Base-by-base conservation (phyloP, 2,329 filamentous ascomycete genomes). In the Fusarium robinianum region DNA sequence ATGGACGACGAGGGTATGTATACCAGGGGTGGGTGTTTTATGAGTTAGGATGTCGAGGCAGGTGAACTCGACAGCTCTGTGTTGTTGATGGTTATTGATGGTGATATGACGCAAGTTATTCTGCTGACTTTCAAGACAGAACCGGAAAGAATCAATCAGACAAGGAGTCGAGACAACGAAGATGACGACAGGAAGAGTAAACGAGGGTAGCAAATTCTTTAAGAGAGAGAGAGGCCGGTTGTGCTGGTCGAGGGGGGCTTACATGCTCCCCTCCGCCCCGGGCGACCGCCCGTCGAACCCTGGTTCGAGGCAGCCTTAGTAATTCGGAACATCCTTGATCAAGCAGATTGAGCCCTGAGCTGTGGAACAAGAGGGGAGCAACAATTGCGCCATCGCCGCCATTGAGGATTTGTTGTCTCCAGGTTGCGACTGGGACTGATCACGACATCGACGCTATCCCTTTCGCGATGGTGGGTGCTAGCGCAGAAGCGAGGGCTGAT, bases 391-490 rank as follows among this genome's bases (percentile, higher is more conserved):
- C 62, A 68, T 69, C 61, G 66, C 61, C 57, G 57, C 60, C 56
- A 58, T 58, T n/a, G 43, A 62, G 57, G 50, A 60, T 52, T n/a
- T 55, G 55, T 56, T 51, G 49, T 54, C 53, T 60, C 41, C 44
- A 49, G 56, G 61, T 59, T 61, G 58, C 49, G 61, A 64, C 60
- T 63, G 62, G 63, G 63, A 68, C 58, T 64, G 68, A 76, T 75
- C 73, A 75, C 73, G 73, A 75, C 73, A 76, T 76, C 72, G 67
- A 69, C 72, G 72, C 73, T 74, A 76, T 68, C 51, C 65, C 72
- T 72, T 72, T 74, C 71, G 71, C 70, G 70, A 73, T 69, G 64
- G 57, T 60, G 51, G 44, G 36, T 47, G 46, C 53, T 49, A 45
- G 42, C 47, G 21, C 45, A 46, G 41, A 23, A 43, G 41, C 51